Conservation (phyloP, 768 basidiomycete species). For the Naematelia encephala region DNA sequence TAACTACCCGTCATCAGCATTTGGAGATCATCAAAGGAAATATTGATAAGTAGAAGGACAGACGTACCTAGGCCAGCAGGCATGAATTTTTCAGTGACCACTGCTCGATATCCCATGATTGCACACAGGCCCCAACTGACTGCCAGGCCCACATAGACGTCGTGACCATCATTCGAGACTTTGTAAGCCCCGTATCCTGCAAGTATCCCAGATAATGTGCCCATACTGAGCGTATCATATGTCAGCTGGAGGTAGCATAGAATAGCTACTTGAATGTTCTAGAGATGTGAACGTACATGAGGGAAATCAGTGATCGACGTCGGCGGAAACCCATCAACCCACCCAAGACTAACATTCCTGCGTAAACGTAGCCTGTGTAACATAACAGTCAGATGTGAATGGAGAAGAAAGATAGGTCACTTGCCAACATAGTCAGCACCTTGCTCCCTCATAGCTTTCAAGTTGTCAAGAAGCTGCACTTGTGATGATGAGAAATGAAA, state of each 20-base stretch:
- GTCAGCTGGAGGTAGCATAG: background rate
- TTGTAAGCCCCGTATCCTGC: background rate
- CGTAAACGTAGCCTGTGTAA: background rate
- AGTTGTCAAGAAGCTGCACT: background rate
- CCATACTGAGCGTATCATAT: background rate
- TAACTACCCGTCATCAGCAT: background rate
- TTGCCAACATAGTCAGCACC: background rate
- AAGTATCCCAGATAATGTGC: background rate
- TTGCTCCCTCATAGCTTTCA: background rate
- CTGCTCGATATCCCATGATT: background rate
- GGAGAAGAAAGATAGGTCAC: background rate
- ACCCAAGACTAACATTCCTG: background rate
- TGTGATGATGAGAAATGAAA: background rate
- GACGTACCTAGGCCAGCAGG: background rate
- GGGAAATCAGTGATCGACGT: background rate
- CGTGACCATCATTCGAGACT: background rate
- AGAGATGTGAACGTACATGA: background rate
- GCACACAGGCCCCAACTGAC: background rate
- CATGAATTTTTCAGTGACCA: background rate
- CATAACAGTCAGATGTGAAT: background rate
- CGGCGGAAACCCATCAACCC: background rate
- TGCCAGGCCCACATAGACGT: background rate
- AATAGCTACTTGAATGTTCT: background rate
- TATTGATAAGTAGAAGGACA: background rate
- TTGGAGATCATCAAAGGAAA: background rate